phyloP scores from a whole-genome alignment of 2,329 filamentous ascomycete species.

The Colletotrichum spaethianum region DNA sequence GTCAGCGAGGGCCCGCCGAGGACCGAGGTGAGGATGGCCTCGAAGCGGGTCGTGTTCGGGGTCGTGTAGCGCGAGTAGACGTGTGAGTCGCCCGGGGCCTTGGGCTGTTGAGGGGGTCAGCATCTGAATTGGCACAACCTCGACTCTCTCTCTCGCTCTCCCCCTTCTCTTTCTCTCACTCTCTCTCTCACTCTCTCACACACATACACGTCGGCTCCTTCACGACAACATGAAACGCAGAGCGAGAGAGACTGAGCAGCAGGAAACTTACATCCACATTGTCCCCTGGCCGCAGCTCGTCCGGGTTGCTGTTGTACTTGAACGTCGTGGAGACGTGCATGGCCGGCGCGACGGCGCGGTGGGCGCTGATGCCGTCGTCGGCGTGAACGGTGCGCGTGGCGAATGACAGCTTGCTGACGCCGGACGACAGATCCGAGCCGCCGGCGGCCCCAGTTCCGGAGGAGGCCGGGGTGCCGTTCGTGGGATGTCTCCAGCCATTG shows the following conservation, averaged over 20 bases:
- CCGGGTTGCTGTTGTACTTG: slow-evolving; percentile 81
- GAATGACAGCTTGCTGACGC: slow-evolving; percentile 62
- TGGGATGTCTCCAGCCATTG: slow-evolving; percentile 23
- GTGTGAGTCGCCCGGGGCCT: slow-evolving; percentile 72
- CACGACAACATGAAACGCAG: background rate
- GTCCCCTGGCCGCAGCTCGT: slow-evolving; percentile 67
- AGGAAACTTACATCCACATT: slow-evolving; percentile 68
- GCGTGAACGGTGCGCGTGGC: slow-evolving; percentile 85
- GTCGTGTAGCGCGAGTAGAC: slow-evolving; percentile 87
- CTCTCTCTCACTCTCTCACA: background rate
- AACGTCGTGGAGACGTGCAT: slow-evolving; percentile 95
- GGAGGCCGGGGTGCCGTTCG: slow-evolving; percentile 8
- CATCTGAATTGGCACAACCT: background rate
- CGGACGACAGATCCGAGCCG: slow-evolving; percentile 27
- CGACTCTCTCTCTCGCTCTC: background rate
- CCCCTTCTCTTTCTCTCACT: too few relatives aligned
- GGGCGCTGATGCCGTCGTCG: slow-evolving; percentile 81
- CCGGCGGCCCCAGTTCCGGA: slow-evolving; percentile 5
- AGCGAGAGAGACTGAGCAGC: background rate
- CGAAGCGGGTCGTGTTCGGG: slow-evolving; percentile 87
- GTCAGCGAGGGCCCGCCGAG: slow-evolving; percentile 79
- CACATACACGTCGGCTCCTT: too few relatives aligned
- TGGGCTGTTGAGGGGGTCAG: slow-evolving; percentile 54
- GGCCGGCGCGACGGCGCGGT: slow-evolving; percentile 87
- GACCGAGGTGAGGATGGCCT: slow-evolving; percentile 83